Conservation (phyloP, 1,284 basidiomycete genomes). For the Puccinia sorghi region DNA sequence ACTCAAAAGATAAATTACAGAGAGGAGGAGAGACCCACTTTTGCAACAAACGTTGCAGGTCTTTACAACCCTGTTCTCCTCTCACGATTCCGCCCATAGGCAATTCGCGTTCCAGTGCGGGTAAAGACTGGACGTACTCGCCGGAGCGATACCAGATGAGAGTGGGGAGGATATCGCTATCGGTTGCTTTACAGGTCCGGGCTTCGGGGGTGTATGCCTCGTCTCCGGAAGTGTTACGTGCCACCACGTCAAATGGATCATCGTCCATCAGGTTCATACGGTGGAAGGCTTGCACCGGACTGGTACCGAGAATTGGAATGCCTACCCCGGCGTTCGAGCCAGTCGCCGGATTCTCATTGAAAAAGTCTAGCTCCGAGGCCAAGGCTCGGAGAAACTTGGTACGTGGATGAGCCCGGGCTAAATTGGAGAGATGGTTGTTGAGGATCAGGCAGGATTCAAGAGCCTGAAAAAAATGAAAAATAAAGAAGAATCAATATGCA, state of each 20-base stretch:
- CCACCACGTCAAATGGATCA: neutral
- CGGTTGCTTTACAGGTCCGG: slow-evolving; percentile 55
- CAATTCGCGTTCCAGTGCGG: slow-evolving; percentile 80
- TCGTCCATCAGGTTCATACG: slow-evolving; percentile 18
- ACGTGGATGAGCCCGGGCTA: slow-evolving; percentile 70
- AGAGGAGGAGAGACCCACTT: neutral
- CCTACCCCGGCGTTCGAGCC: slow-evolving; percentile 60
- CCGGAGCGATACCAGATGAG: slow-evolving; percentile 77
- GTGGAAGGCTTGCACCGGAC: neutral
- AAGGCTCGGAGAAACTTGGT: slow-evolving; percentile 77
- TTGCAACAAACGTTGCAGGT: slow-evolving; percentile 34
- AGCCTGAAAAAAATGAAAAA: slow-evolving; percentile 50
- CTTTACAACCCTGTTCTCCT: slow-evolving; percentile 41
- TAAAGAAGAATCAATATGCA: slow-evolving; percentile 10
- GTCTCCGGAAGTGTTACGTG: neutral
- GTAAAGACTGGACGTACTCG: slow-evolving; percentile 77
- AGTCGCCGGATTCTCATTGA: slow-evolving; percentile 61
- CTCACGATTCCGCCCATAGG: slow-evolving; percentile 62
- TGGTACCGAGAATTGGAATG: slow-evolving; percentile 6
- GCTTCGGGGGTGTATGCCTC: neutral
- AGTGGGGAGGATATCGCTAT: slow-evolving; percentile 78
- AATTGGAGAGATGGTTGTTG: slow-evolving; percentile 68
- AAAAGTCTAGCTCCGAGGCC: slow-evolving; percentile 75
- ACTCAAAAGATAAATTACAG: neutral
- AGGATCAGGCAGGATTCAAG: slow-evolving; percentile 64